Evolutionary conservation across 768 basidiomycete genomes (phyloP).

Genomic region (Lactarius quietus): DNA sequence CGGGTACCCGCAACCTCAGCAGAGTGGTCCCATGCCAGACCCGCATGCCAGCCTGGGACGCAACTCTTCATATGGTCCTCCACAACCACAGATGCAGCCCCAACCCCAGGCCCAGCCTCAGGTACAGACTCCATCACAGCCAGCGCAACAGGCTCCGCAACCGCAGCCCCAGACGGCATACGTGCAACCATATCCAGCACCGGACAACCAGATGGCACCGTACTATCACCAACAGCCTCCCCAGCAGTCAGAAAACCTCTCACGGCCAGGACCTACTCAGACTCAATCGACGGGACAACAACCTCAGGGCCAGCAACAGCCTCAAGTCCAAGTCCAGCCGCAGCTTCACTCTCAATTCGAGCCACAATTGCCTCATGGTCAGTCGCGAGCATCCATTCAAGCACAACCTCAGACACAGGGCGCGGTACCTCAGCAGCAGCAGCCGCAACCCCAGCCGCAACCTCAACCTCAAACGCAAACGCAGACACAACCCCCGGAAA

Average conservation of each 20-base stretch:
- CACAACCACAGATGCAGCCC: conserved; percentile 29
- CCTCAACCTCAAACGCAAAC: conserved; percentile 30
- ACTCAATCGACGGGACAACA: conserved; percentile 25
- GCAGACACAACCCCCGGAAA: conserved; percentile 14
- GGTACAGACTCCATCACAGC: conserved; percentile 33
- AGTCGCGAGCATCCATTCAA: conserved; percentile 33
- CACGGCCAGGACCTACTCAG: not conserved
- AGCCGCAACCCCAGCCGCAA: conserved; percentile 26
- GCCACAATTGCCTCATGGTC: conserved; percentile 28
- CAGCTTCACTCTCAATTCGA: conserved; percentile 18
- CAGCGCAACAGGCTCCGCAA: conserved; percentile 25
- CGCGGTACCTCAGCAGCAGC: conserved; percentile 20
- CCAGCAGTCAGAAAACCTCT: conserved; percentile 19
- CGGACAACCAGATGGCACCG: conserved; percentile 26
- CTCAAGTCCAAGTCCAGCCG: conserved; percentile 28
- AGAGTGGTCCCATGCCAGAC: conserved; percentile 26
- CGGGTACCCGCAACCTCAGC: conserved; percentile 32
- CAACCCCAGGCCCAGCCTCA: conserved; percentile 30
- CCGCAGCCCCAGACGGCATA: conserved; percentile 31
- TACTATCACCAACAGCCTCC: conserved; percentile 20
- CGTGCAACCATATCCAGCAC: conserved; percentile 26
- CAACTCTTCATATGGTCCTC: conserved; percentile 5
- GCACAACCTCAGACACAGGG: conserved; percentile 34
- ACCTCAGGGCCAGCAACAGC: conserved; percentile 31
- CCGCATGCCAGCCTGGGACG: conserved; percentile 1